Percentiles rank a stretch among this genome's conserved stretches.
phyloP scores from a whole-genome alignment of 2,329 filamentous ascomycete genomes.

The Ceratocystis harringtonii region DNA sequence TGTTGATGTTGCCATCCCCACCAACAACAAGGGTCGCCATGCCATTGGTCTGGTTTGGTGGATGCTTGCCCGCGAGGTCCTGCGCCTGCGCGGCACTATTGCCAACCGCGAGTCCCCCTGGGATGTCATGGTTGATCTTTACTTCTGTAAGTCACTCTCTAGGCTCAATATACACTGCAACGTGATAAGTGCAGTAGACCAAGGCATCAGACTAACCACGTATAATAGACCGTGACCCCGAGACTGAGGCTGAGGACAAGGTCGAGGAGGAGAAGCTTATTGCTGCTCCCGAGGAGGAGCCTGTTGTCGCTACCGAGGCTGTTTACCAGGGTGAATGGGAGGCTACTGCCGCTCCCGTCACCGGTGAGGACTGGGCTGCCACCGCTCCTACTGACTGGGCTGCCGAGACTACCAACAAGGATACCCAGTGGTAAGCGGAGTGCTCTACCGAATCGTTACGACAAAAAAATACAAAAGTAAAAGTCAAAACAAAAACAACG shows the following conservation, averaged over 20 bases:
- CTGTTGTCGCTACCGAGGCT: slow-evolving; percentile 55
- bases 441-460: slow-evolving; percentile 16
- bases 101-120: slow-evolving; percentile 91
- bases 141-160: slow-evolving; percentile 61
- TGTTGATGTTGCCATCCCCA: slow-evolving; percentile 98
- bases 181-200: background rate
- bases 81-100: slow-evolving; percentile 94
- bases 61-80: slow-evolving; percentile 98
- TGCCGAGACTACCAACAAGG: slow-evolving; percentile 40
- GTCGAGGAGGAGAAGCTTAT: slow-evolving; percentile 75
- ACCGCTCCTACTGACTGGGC: slow-evolving; percentile 59
- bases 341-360: slow-evolving; percentile 49
- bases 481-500: slow-evolving; percentile 18
- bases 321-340: slow-evolving; percentile 81
- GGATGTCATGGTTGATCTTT: slow-evolving; percentile 99
- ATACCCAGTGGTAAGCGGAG: slow-evolving; percentile 36
- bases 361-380: slow-evolving; percentile 50
- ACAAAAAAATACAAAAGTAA: slow-evolving; percentile 18
- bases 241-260: slow-evolving; percentile 99
- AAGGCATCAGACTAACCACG: slow-evolving; percentile 18
- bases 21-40: slow-evolving; percentile 99
- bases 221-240: slow-evolving; percentile 73
- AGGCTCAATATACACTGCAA: background rate
- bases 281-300: slow-evolving; percentile 64
- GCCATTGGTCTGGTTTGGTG: slow-evolving; percentile 98